Base-by-base conservation (phyloP, 2,329 filamentous ascomycete species). In the Pseudocercospora cruenta region DNA sequence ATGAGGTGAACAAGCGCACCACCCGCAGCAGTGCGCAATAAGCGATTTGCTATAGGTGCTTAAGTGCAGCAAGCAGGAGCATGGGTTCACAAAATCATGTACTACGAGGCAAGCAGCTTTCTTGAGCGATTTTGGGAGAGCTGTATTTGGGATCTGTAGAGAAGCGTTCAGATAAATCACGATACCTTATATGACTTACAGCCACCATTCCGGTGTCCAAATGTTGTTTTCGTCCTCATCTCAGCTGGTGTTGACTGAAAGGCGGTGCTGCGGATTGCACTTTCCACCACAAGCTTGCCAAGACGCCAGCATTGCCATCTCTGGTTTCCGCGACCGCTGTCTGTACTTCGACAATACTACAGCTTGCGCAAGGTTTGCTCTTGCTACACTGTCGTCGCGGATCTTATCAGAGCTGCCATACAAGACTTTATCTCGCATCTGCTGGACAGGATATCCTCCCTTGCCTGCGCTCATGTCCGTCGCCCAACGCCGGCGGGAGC, bases 1-100 rank as follows among this genome's bases (percentile, higher is more conserved):
- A 83, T 61, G 87, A 87, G 76, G 82, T 85, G 61, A 88, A 86
- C 80, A 89, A 89, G 85, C 64, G 70, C 45, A 71, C 64, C 36
- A 71, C 70, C 28, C 65, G 70, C 60, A 71, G 68, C 67, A 39
- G 54, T 53, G 70, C 61, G 51, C 66, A 71, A 66, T 69, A 70
- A 58, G 7, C 43, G 14, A 22, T 14, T 51, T 16, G 14, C 7
- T 19, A 31, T n/a, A 19, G 43, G 49, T 33, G 24, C 43, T 21
- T 47, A 21, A 45, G 53, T 33, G 26, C 8, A 26, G 53, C 24
- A 58, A 39, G 31, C 26, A 26, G 19, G 22, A 26, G 47, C 47
- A 26, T 51, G 47, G 47, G 19, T 55, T 31, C 26, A 26, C 24
- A 55, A 55, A 24, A 58, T 22, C n/a, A 58, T 58, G 55, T 51